Conservation (phyloP, 2,329 filamentous ascomycete species). For the Fulvia fulva region DNA sequence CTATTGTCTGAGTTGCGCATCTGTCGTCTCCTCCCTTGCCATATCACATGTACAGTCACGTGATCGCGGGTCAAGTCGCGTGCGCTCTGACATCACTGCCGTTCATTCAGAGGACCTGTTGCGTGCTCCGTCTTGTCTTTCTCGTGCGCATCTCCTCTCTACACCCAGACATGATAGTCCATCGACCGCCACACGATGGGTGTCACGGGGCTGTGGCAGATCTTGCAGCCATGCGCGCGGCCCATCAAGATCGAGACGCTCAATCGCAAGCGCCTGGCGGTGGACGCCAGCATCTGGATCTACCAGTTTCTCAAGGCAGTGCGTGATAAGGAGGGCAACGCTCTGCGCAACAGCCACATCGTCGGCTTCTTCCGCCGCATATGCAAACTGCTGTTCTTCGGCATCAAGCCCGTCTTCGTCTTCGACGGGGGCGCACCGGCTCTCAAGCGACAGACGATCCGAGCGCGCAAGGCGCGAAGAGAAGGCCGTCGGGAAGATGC, state of each 20-base stretch:
- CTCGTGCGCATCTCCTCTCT: background rate
- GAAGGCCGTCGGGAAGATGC: constrained; percentile 94
- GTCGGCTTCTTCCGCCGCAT: constrained; percentile 98
- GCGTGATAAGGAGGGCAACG: constrained; percentile 96
- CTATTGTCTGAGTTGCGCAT: too few relatives aligned
- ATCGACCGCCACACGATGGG: constrained; percentile 62
- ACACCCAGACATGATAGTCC: constrained; percentile 1
- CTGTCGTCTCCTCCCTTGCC: too few relatives aligned
- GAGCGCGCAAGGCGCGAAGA: constrained; percentile 68
- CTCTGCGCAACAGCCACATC: constrained; percentile 89
- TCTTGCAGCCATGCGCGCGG: constrained; percentile 89
- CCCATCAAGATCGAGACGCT: constrained; percentile 95
- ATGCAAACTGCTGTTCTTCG: constrained; percentile 95
- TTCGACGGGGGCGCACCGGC: constrained; percentile 93
- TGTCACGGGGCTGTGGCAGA: constrained; percentile 96
- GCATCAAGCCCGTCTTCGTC: constrained; percentile 94
- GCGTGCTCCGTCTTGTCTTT: background rate
- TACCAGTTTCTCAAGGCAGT: constrained; percentile 99
- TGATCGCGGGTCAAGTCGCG: too few relatives aligned
- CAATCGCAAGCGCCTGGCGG: constrained; percentile 91
- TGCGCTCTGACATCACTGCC: too few relatives aligned
- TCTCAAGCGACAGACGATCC: constrained; percentile 88
- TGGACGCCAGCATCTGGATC: constrained; percentile 99
- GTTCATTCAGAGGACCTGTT: too few relatives aligned
- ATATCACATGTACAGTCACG: too few relatives aligned